Evolutionary conservation across 2,329 filamentous ascomycete genomes (phyloP).

Genomic region (Aureobasidium leucospermi): DNA sequence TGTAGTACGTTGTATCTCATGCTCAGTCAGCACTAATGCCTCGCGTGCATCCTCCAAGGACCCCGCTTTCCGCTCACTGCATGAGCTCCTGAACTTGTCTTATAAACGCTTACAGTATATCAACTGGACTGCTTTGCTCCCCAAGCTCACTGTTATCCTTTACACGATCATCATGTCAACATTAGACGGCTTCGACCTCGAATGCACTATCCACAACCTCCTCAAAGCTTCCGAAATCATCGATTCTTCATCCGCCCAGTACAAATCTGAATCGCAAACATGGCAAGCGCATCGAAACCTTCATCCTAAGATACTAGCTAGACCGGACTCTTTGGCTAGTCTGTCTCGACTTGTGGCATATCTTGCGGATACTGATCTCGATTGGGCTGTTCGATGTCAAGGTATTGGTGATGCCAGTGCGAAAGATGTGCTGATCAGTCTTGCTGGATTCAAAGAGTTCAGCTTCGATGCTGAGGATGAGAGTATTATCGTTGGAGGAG

Average conservation of each 20-base stretch:
- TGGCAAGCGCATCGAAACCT: conserved; percentile 5
- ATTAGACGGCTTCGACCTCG: neutral
- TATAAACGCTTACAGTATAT: too few species aligned
- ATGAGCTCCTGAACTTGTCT: too few species aligned
- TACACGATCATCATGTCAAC: too few species aligned
- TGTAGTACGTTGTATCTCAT: too few species aligned
- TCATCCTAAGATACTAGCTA: neutral
- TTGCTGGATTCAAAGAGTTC: conserved; percentile 32
- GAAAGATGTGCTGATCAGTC: conserved; percentile 31
- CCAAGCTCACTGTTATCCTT: too few species aligned
- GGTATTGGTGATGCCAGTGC: conserved; percentile 33
- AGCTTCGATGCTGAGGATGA: conserved; percentile 27
- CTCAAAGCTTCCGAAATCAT: neutral
- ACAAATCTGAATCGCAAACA: conserved; percentile 4
- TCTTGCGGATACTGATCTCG: conserved; percentile 22
- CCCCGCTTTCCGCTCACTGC: too few species aligned
- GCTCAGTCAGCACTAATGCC: too few species aligned
- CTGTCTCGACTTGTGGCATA: neutral
- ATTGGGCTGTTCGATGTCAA: conserved; percentile 31
- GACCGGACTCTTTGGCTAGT: neutral
- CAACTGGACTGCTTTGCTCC: neutral
- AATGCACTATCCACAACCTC: neutral
- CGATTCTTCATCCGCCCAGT: neutral
- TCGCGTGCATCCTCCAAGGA: too few species aligned
- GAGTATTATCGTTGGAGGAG: conserved; percentile 30